These are phyloP conservation scores for Colletotrichum sp. DNA, from an alignment of 2,329 filamentous ascomycete genomes.

Conservation along the genomic window DNA sequence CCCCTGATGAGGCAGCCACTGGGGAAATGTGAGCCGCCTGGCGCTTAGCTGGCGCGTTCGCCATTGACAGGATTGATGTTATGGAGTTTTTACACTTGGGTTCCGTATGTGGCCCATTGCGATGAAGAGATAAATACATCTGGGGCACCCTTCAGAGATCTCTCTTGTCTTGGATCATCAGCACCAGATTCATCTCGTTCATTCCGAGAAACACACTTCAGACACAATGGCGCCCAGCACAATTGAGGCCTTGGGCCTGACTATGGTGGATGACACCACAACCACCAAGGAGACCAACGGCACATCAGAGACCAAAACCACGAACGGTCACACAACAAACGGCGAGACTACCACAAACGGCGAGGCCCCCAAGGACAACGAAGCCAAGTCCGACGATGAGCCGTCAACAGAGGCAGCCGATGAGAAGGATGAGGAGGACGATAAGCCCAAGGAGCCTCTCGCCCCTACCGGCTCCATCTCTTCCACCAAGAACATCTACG, in stretches of 20 bases:
- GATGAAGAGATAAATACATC: not conserved
- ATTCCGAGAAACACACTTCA: not conserved
- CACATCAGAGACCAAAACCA: not conserved
- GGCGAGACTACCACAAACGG: not conserved
- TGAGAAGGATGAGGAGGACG: slow-evolving; percentile 20
- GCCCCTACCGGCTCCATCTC: slow-evolving; percentile 38
- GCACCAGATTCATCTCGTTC: not conserved
- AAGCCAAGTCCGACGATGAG: not conserved
- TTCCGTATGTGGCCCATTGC: not conserved
- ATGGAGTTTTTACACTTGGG: not conserved
- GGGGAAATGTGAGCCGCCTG: not conserved
- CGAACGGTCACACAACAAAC: not conserved
- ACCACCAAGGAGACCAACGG: not conserved
- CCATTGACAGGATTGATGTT: not conserved
- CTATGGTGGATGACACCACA: not conserved
- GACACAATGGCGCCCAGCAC: slow-evolving; percentile 11
- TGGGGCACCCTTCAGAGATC: not conserved
- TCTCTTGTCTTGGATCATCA: not conserved
- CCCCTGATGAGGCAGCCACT: not conserved
- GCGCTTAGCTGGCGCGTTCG: not conserved
- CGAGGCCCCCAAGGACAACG: not conserved
- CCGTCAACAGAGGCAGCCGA: slow-evolving; percentile 21
- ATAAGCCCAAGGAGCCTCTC: slow-evolving; percentile 29
- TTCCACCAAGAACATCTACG: slow-evolving; percentile 47
- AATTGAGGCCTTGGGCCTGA: not conserved